Evolutionary conservation across 805 yeast genomes (phyloP).

Genomic region (Candida chauliodis): DNA sequence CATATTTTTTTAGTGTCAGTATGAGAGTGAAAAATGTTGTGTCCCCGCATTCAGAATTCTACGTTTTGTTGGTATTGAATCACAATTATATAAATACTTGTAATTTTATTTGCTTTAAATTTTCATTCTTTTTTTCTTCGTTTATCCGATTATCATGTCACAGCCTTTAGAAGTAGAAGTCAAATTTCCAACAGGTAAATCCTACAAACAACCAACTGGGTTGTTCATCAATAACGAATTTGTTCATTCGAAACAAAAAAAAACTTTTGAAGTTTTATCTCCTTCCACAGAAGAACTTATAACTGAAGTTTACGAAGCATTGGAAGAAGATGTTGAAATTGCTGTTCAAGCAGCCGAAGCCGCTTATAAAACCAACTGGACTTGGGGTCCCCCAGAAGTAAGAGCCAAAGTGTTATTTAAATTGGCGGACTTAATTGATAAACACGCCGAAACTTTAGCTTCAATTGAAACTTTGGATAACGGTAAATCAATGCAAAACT

Average conservation of each 20-base stretch:
- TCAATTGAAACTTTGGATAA: constrained; percentile 83
- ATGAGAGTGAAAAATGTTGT: not conserved
- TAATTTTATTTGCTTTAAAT: not conserved
- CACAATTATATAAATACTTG: no score
- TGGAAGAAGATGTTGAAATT: constrained; percentile 70
- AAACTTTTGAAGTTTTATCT: constrained; percentile 58
- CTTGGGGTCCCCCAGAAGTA: constrained; percentile 60
- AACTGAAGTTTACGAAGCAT: constrained; percentile 69
- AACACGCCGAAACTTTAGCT: constrained; percentile 68
- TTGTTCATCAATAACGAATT: constrained; percentile 86
- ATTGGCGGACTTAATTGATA: constrained; percentile 76
- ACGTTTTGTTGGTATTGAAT: not conserved
- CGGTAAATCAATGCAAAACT: constrained; percentile 74
- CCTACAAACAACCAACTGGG: constrained; percentile 80
- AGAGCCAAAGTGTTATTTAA: constrained; percentile 63
- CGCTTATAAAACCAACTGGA: constrained; percentile 73
- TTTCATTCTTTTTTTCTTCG: not conserved
- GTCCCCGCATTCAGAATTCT: not conserved
- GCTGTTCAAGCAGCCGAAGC: constrained; percentile 84
- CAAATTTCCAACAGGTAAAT: constrained; percentile 67
- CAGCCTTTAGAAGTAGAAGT: constrained; percentile 42
- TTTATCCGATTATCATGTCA: constrained; percentile 2
- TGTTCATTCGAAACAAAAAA: constrained; percentile 52
- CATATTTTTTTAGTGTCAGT: no score
- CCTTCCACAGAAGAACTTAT: constrained; percentile 73